These are phyloP conservation scores for Fusarium floridanum DNA, from an alignment of 2,329 filamentous ascomycete genomes.

Conservation along the genomic window DNA sequence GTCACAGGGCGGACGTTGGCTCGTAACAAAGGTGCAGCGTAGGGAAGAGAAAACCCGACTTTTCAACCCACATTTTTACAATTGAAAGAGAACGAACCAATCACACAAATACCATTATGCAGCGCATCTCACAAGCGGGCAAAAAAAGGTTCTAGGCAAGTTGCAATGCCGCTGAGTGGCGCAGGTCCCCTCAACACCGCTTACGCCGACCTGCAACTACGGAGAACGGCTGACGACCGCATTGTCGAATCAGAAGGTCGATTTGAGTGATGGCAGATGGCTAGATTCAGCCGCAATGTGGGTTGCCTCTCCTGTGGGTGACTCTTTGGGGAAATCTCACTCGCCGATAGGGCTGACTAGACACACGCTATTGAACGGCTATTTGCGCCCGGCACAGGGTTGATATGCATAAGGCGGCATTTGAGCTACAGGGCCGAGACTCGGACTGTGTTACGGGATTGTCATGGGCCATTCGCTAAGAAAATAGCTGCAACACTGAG, in stretches of 20 bases:
- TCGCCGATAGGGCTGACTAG: background rate
- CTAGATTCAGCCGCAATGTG: background rate
- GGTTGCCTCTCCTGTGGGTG: background rate
- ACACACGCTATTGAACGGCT: background rate
- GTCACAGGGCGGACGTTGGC: background rate
- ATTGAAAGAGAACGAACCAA: background rate
- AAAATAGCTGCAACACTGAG: background rate
- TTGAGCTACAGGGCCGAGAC: background rate
- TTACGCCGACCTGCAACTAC: background rate
- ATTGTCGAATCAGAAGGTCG: background rate
- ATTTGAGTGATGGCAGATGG: background rate
- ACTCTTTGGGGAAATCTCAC: background rate
- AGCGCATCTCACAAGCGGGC: background rate
- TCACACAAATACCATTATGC: background rate
- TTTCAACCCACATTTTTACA: background rate
- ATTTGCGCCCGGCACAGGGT: background rate
- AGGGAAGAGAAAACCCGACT: background rate
- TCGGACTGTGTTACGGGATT: background rate
- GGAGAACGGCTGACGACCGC: background rate
- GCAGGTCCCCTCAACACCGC: background rate
- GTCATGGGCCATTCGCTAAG: background rate
- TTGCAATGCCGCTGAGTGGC: slow-evolving; percentile 1
- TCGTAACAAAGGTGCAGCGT: background rate
- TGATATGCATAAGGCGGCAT: background rate
- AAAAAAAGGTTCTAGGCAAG: background rate